Conservation (phyloP, 345 rosid genomes). For the Camelina neglecta region DNA sequence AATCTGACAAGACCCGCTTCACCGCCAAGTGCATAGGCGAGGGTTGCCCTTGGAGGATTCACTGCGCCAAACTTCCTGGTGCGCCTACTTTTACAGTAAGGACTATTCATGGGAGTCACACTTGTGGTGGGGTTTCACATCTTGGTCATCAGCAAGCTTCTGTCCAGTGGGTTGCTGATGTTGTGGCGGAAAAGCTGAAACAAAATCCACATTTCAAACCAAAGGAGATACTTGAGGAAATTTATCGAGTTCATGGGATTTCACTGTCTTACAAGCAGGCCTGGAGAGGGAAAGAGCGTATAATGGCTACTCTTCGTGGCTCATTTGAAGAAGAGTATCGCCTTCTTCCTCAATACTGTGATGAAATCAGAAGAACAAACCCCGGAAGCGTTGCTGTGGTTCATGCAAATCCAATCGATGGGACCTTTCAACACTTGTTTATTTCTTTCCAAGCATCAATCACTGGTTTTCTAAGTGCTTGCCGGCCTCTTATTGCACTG, state of each 20-base stretch:
- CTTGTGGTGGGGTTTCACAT: conserved; percentile 83
- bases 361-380: conserved; percentile 72
- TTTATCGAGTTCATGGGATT: conserved; percentile 83
- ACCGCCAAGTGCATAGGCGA: conserved; percentile 85
- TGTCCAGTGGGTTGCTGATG: conserved; percentile 90
- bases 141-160: conserved; percentile 98
- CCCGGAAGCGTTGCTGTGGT: conserved; percentile 83
- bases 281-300: conserved; percentile 94
- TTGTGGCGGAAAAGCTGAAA: conserved; percentile 70
- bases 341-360: conserved; percentile 87
- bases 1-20: conserved; percentile 90
- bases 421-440: conserved; percentile 78
- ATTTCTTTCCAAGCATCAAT: conserved; percentile 83
- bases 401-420: conserved; percentile 59
- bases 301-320: conserved; percentile 78
- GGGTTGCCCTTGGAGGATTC: conserved; percentile 94
- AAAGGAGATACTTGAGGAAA: conserved; percentile 89
- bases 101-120: conserved; percentile 72
- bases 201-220: conserved; percentile 85
- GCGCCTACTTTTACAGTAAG: conserved; percentile 83
- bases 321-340: conserved; percentile 91
- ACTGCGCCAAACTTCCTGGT: conserved; percentile 85
- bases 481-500: conserved; percentile 83
- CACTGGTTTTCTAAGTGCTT: conserved; percentile 77
- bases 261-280: conserved; percentile 91